These are phyloP conservation scores for Boletus rubroflammeus DNA, from an alignment of 768 basidiomycete species.

Conservation along the genomic window DNA sequence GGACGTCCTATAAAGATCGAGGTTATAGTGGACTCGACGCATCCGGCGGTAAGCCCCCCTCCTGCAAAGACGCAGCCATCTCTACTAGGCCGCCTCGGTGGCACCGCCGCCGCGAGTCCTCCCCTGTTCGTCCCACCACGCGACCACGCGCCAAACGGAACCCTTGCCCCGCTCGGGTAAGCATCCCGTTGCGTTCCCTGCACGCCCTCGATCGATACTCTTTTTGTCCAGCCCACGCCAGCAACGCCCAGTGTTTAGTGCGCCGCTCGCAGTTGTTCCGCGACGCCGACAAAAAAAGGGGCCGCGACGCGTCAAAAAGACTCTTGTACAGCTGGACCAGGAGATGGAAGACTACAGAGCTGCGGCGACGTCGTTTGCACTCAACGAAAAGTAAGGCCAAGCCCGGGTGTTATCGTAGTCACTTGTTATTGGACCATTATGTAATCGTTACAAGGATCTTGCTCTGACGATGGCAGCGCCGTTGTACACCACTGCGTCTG, in stretches of 20 bases:
- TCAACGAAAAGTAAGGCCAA: conserved; percentile 14
- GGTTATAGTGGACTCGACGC: conserved; percentile 49
- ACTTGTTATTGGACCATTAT: conserved; percentile 10
- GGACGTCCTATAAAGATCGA: conserved; percentile 68
- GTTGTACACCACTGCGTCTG: conserved; percentile 87
- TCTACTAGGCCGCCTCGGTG: conserved; percentile 37
- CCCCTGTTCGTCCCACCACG: conserved; percentile 2
- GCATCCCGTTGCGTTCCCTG: background rate
- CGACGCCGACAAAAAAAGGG: conserved; percentile 63
- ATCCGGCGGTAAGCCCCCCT: conserved; percentile 15
- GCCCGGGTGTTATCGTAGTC: background rate
- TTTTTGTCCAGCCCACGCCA: conserved; percentile 19
- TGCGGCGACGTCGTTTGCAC: conserved; percentile 19
- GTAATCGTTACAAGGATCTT: conserved; percentile 15
- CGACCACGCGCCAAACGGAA: conserved; percentile 19
- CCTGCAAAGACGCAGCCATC: conserved; percentile 34
- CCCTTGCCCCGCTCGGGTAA: conserved; percentile 8
- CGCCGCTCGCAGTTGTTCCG: conserved; percentile 29
- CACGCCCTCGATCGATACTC: background rate
- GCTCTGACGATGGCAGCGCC: conserved; percentile 71
- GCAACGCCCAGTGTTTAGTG: conserved; percentile 8
- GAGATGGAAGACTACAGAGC: conserved; percentile 82
- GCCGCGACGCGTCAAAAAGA: conserved; percentile 68
- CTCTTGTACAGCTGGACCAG: conserved; percentile 61
- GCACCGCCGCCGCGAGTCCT: conserved; percentile 1